Percentiles rank a stretch among this genome's conserved stretches.
These are phyloP conservation scores for Albugo candida DNA, from an alignment of 352 stramenopile species.

Conservation along the genomic window DNA sequence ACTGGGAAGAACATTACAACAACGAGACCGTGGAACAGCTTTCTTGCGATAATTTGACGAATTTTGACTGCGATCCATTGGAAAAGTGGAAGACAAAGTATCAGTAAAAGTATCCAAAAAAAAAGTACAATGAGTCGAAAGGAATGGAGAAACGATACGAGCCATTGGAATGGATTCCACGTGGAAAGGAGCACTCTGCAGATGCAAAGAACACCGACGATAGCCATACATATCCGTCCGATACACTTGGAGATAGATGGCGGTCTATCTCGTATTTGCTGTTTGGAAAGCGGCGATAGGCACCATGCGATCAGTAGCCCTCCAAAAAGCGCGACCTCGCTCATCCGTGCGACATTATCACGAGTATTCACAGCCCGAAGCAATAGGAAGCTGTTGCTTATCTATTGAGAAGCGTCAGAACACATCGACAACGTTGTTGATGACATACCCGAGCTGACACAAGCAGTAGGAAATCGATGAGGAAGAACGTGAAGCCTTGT, in stretches of 20 bases:
- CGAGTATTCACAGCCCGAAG: neutral
- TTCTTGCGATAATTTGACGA: conserved; percentile 50
- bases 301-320: neutral
- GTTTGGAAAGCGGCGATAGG: no score
- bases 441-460: conserved; percentile 18
- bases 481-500: conserved; percentile 27
- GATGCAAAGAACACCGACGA: conserved; percentile 17
- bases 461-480: conserved; percentile 29
- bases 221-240: no score
- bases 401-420: no score
- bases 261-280: no score
- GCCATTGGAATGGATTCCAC: conserved; percentile 35
- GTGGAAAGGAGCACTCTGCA: conserved; percentile 34
- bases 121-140: neutral
- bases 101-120: neutral
- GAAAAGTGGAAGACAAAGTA: neutral
- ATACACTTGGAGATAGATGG: no score
- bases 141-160: conserved; percentile 21
- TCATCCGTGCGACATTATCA: neutral
- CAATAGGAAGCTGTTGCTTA: no score
- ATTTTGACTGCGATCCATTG: conserved; percentile 5
- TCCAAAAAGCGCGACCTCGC: neutral
- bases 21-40: conserved; percentile 64
- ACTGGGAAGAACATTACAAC: conserved; percentile 62
- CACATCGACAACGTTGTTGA: neutral